Conservation (phyloP, 2,329 filamentous ascomycete species). For the Arthrobotrys megalospora region DNA sequence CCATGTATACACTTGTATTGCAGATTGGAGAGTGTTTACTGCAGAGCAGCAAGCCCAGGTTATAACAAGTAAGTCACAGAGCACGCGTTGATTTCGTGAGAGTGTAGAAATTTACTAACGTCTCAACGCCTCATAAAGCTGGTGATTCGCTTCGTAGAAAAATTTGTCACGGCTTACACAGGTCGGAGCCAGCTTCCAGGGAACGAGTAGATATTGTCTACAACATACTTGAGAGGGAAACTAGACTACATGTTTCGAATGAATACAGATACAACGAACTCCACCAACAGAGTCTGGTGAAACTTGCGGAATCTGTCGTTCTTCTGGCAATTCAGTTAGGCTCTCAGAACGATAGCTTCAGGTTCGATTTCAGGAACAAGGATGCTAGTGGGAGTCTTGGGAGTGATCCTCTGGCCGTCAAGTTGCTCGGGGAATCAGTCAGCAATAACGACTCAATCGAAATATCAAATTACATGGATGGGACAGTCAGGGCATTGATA, state of each 20-base stretch:
- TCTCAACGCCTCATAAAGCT: background rate
- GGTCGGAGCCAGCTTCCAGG: background rate
- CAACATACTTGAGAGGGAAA: conserved; percentile 25
- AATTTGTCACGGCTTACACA: background rate
- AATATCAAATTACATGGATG: conserved; percentile 37
- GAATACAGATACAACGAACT: background rate
- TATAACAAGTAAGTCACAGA: background rate
- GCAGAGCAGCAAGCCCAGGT: conserved; percentile 7
- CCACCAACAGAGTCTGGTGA: conserved; percentile 19
- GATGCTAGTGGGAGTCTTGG: background rate
- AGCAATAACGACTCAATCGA: conserved; percentile 12
- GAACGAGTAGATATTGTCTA: conserved; percentile 13
- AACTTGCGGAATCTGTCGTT: conserved; percentile 5
- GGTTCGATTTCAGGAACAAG: conserved; percentile 48
- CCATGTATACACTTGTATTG: conserved; percentile 42
- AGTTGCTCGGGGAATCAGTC: conserved; percentile 20
- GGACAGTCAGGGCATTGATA: conserved; percentile 48
- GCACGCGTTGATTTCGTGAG: background rate
- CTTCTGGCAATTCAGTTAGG: conserved; percentile 28
- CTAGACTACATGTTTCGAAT: conserved; percentile 9
- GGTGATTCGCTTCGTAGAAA: background rate
- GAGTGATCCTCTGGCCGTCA: conserved; percentile 5
- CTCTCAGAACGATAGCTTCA: conserved; percentile 29
- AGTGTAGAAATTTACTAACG: too few relatives aligned
- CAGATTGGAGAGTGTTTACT: conserved; percentile 33